Evolutionary conservation across 129 eudicot species (phyloP).

Genomic region (Tanacetum coccineum): DNA sequence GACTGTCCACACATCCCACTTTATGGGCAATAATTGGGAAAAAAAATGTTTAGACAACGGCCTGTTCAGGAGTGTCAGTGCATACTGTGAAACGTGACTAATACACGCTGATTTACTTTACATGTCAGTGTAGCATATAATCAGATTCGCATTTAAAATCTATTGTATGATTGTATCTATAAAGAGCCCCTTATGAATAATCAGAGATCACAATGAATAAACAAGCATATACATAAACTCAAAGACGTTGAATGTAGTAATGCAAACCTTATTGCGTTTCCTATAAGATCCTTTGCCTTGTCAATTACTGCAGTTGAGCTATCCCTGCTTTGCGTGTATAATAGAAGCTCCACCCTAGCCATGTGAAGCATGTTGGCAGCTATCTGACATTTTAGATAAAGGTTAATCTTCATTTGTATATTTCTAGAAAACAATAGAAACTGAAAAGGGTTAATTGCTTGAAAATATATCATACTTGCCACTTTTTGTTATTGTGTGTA

Average conservation of each 20-base stretch:
- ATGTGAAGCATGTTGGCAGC: constrained; percentile 72
- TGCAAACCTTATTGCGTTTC: constrained; percentile 56
- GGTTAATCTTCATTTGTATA: constrained; percentile 1
- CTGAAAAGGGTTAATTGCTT: too few relatives aligned
- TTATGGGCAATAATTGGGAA: too few relatives aligned
- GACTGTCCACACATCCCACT: too few relatives aligned
- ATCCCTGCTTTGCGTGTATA: constrained; percentile 31
- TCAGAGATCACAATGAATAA: background rate
- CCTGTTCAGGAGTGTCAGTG: too few relatives aligned
- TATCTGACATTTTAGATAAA: constrained; percentile 31
- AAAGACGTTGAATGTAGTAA: background rate
- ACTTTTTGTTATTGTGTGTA: too few relatives aligned
- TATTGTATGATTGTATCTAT: background rate
- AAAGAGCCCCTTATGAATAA: background rate
- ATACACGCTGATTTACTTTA: background rate
- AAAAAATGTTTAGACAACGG: too few relatives aligned
- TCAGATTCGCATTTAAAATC: background rate
- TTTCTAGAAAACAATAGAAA: background rate
- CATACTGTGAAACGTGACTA: background rate
- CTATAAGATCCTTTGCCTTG: constrained; percentile 50
- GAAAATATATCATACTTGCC: too few relatives aligned
- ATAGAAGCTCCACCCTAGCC: constrained; percentile 62
- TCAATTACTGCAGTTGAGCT: constrained; percentile 47
- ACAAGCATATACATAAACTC: background rate
- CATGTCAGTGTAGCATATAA: background rate